phyloP scores from a whole-genome alignment of 805 yeast species.

The Priceomyces carsonii region DNA sequence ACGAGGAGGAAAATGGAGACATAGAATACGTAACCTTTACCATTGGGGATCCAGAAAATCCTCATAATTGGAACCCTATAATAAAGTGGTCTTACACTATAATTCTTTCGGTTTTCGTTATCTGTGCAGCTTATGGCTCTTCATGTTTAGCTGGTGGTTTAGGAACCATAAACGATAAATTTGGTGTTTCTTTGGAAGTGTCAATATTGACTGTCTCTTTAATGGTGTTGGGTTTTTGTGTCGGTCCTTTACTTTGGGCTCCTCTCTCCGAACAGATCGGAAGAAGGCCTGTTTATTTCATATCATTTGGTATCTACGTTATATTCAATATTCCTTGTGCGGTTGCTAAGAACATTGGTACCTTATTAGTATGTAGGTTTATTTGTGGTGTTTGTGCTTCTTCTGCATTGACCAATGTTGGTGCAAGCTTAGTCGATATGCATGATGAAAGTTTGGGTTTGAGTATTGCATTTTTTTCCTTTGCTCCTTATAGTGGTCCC shows the following conservation, averaged over 20 bases:
- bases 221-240: slow-evolving; percentile 85
- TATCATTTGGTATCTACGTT: slow-evolving; percentile 71
- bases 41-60: slow-evolving; percentile 83
- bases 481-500: slow-evolving; percentile 93
- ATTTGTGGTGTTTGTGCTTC: slow-evolving; percentile 84
- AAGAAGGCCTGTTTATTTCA: slow-evolving; percentile 77
- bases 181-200: slow-evolving; percentile 73
- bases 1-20: slow-evolving; percentile 35
- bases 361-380: slow-evolving; percentile 79
- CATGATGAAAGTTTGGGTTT: slow-evolving; percentile 81
- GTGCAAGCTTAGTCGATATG: slow-evolving; percentile 89
- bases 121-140: slow-evolving; percentile 91
- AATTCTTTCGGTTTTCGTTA: slow-evolving; percentile 67
- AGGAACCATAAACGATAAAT: slow-evolving; percentile 62
- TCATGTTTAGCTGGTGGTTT: slow-evolving; percentile 89
- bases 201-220: slow-evolving; percentile 77
- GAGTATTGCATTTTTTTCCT: slow-evolving; percentile 89
- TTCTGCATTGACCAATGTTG: slow-evolving; percentile 82
- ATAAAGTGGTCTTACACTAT: slow-evolving; percentile 68
- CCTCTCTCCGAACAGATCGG: slow-evolving; percentile 87
- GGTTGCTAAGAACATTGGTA: slow-evolving; percentile 76
- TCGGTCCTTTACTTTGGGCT: slow-evolving; percentile 89
- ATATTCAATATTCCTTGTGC: slow-evolving; percentile 89
- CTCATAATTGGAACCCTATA: slow-evolving; percentile 73
- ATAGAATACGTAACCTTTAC: slow-evolving; percentile 83